A percentile compares a stretch with the other conserved stretches of the same genome.
Conservation (phyloP, 2,329 filamentous ascomycete genomes). For the Nigrospora sphaerica region DNA sequence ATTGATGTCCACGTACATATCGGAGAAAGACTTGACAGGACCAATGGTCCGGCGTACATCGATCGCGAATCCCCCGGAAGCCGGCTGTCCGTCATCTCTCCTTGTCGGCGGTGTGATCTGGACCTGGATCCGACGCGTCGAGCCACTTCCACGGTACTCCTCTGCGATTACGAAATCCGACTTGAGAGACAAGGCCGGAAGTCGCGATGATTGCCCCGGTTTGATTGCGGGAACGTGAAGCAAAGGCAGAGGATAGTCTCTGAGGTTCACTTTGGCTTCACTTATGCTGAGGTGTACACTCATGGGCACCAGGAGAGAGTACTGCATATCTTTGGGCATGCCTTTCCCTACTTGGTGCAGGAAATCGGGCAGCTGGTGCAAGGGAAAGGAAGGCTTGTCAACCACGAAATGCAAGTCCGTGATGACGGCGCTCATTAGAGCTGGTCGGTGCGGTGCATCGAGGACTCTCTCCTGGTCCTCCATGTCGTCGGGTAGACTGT, state of each 20-base stretch:
- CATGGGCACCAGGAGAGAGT: conserved; percentile 84
- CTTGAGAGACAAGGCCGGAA: conserved; percentile 76
- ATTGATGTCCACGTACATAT: conserved; percentile 88
- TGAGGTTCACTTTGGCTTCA: conserved; percentile 76
- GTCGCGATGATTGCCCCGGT: conserved; percentile 67
- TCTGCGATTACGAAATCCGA: conserved; percentile 95
- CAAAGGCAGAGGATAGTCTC: conserved; percentile 90
- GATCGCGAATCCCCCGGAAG: conserved; percentile 66
- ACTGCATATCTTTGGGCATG: conserved; percentile 86
- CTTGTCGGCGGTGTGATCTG: conserved; percentile 71
- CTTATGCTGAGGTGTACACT: conserved; percentile 84
- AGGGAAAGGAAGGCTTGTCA: conserved; percentile 88
- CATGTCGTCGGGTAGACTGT: conserved; percentile 72
- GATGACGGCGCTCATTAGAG: conserved; percentile 72
- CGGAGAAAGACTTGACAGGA: conserved; percentile 92
- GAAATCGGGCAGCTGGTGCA: conserved; percentile 75
- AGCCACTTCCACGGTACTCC: conserved; percentile 77
- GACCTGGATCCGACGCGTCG: conserved; percentile 72
- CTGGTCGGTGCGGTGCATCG: conserved; percentile 76
- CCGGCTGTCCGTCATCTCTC: conserved; percentile 46
- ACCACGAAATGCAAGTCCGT: conserved; percentile 79
- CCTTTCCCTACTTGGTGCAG: conserved; percentile 90
- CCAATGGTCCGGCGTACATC: conserved; percentile 87
- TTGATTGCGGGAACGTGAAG: conserved; percentile 83
- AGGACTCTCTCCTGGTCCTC: conserved; percentile 82